These are phyloP conservation scores for Rubroshorea leprosula DNA, from an alignment of 345 rosid genomes.

Conservation along the genomic window DNA sequence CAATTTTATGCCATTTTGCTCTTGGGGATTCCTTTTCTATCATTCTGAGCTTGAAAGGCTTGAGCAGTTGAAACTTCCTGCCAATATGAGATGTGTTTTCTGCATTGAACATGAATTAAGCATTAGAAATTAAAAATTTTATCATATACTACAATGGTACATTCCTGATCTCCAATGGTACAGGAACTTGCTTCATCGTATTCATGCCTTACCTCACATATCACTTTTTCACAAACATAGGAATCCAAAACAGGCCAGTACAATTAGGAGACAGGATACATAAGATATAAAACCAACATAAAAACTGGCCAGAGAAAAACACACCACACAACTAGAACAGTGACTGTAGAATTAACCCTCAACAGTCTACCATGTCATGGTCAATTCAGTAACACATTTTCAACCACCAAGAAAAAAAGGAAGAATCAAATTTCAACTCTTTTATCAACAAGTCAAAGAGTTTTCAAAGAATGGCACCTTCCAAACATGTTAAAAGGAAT, in stretches of 20 bases:
- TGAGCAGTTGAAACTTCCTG: background rate
- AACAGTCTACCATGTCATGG: too few relatives aligned
- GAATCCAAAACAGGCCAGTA: background rate
- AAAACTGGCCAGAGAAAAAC: too few relatives aligned
- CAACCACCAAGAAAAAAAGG: too few relatives aligned
- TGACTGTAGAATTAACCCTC: background rate
- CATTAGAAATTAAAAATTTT: background rate
- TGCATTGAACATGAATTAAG: background rate
- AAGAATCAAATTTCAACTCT: too few relatives aligned
- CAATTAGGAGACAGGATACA: background rate
- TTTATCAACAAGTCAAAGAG: background rate
- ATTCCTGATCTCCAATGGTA: background rate
- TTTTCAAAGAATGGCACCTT: background rate
- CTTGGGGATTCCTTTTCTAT: background rate
- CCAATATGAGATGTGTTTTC: background rate
- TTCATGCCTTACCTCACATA: background rate
- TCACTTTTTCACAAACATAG: background rate
- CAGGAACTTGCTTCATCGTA: background rate
- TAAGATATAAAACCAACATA: too few relatives aligned
- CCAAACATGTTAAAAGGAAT: background rate
- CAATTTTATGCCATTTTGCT: background rate
- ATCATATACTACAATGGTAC: background rate
- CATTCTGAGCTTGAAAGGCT: background rate
- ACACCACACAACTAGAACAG: background rate
- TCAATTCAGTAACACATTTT: too few relatives aligned